phyloP scores from a whole-genome alignment of 192 early-diverging fungal species.

The Powellomyces hirtus region DNA sequence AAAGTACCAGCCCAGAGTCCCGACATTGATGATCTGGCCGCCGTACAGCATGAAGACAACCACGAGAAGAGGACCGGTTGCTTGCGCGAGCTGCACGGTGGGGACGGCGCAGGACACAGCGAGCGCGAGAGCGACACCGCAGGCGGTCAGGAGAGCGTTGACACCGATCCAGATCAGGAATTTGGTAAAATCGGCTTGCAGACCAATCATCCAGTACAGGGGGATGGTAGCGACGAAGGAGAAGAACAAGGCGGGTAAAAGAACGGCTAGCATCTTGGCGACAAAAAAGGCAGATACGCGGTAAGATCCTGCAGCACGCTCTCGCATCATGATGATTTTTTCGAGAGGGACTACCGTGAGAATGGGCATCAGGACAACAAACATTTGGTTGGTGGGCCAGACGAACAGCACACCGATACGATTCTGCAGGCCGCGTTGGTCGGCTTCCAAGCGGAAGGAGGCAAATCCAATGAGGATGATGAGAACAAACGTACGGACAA shows the following conservation, averaged over 20 bases:
- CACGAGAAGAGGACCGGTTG: constrained; percentile 38
- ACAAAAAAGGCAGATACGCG: constrained; percentile 61
- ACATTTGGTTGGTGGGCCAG: constrained; percentile 24
- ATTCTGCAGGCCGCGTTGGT: constrained; percentile 59
- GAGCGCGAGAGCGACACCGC: constrained; percentile 34
- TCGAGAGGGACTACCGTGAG: constrained; percentile 42
- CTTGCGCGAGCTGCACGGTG: constrained; percentile 38
- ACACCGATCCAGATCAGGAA: constrained; percentile 15
- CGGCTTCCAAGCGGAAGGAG: constrained; percentile 45
- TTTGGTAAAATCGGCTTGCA: constrained; percentile 6
- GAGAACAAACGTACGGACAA: constrained; percentile 14
- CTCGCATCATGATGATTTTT: constrained; percentile 55
- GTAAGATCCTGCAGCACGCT: constrained; percentile 67
- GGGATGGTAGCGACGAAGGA: constrained; percentile 1
- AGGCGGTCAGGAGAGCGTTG: neutral
- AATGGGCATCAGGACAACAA: constrained; percentile 47
- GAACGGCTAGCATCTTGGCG: constrained; percentile 40
- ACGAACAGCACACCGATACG: constrained; percentile 48
- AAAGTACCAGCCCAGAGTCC: constrained; percentile 20
- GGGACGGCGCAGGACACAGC: constrained; percentile 36
- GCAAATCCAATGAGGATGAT: constrained; percentile 55
- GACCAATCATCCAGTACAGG: constrained; percentile 33
- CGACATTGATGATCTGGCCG: constrained; percentile 37
- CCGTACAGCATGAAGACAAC: constrained; percentile 46
- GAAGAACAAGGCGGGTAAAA: neutral